Base-by-base conservation (phyloP, 2,329 filamentous ascomycete species). In the Myriosclerotinia duriaeana region DNA sequence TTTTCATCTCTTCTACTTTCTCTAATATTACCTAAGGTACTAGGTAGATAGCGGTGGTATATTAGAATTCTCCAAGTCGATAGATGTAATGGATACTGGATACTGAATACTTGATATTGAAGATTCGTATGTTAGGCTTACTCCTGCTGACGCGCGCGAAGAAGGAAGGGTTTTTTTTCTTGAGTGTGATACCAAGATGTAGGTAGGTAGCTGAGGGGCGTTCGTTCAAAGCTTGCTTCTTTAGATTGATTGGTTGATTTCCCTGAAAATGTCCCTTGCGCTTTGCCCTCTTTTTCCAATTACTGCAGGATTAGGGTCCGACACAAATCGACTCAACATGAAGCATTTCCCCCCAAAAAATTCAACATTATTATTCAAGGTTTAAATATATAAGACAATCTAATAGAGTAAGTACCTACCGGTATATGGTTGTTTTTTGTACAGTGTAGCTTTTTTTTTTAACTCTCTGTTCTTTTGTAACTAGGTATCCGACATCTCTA, bases 131-230 rank as follows among this genome's bases (percentile, higher is more conserved):
- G 44, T 60, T 60, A 60, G 14, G 44, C 58, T 52, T 34, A 52
- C 44, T 61, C 44, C n/a, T 61, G 44, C 58, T 52, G 44, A 61
- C 58, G 44, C 42, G 14, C 38, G 22, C 17, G 20, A 50, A 36
- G 58, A 61, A 61, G 58, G 58, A 34, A n/a, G n/a, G n/a, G n/a
- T n/a, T n/a, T n/a, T 6, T 60, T 56, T 60, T 50, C 44, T 40
- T 17, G 30, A 8, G 15, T n/a, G 53, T 55, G 20, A 12, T 61
- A 48, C 9, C 42, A n/a, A 48, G 30, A 34, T 5, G 6, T 34
- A 38, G 38, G 11, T 40, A 34, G 22, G 58, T 40, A 61, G 44
- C 58, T 61, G 58, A 50, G 42, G 46, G 56, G 44, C 44, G 44
- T n/a, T 44, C 30, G 9, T 60, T 17, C 30, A 26, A 20, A 26